A percentile compares a stretch with the other conserved stretches of the same genome.
These are phyloP conservation scores for Escallonia herrerae DNA, from an alignment of 129 eudicot genomes.

Conservation along the genomic window DNA sequence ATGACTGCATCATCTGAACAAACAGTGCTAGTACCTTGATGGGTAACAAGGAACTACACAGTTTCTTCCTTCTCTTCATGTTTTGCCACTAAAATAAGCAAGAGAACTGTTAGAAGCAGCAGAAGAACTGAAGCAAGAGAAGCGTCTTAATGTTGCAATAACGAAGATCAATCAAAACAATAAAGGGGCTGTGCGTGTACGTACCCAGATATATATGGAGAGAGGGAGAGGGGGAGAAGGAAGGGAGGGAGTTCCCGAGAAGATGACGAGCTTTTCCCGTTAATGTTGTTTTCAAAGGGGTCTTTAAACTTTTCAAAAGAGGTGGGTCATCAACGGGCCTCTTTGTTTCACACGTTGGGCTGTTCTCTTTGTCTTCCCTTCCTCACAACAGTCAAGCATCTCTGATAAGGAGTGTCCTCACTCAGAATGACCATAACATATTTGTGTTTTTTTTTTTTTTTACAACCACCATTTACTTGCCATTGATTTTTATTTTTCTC, in stretches of 20 bases:
- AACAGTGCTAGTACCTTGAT: not conserved
- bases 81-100: not conserved
- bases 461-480: not conserved
- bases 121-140: not conserved
- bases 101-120: not conserved
- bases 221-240: slow-evolving; percentile 6
- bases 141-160: not conserved
- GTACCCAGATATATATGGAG: not conserved
- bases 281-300: slow-evolving; percentile 28
- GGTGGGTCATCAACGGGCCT: slow-evolving; percentile 12
- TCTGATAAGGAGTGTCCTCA: not conserved
- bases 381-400: slow-evolving; percentile 4
- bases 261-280: slow-evolving; percentile 37
- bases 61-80: slow-evolving; percentile 26
- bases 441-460: too few relatives aligned
- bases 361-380: slow-evolving; percentile 27
- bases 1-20: not conserved
- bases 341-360: slow-evolving; percentile 30
- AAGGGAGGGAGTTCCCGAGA: slow-evolving; percentile 32
- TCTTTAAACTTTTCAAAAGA: not conserved
- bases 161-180: too few relatives aligned
- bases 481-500: not conserved
- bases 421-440: too few relatives aligned
- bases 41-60: not conserved
- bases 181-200: not conserved